Evolutionary conservation across 2,329 filamentous ascomycete genomes (phyloP).

Genomic region (Talaromyces amestolkiae): DNA sequence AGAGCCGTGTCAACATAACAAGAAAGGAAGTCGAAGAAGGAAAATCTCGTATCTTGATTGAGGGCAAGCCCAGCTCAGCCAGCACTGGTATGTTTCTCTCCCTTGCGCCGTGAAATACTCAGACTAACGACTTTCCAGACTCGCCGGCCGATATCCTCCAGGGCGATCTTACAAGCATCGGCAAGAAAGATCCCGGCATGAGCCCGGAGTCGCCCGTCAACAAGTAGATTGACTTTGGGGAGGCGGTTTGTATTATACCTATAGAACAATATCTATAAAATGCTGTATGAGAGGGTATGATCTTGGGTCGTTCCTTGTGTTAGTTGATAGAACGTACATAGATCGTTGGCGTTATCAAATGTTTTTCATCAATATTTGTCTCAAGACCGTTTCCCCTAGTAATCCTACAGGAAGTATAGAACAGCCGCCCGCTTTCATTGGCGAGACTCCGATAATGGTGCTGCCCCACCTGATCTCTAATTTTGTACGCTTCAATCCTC

Average conservation of each 20-base stretch:
- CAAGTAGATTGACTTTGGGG: conserved; percentile 38
- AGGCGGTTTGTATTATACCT: conserved; percentile 5
- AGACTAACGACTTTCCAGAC: conserved; percentile 38
- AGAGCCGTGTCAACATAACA: conserved; percentile 56
- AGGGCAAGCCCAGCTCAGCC: conserved; percentile 39
- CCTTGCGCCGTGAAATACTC: neutral
- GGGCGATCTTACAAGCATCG: conserved; percentile 45
- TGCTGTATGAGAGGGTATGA: neutral
- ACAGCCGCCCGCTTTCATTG: neutral
- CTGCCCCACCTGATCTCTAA: neutral
- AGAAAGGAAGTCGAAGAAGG: conserved; percentile 60
- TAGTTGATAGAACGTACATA: conserved; percentile 7
- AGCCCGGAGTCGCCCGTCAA: conserved; percentile 47
- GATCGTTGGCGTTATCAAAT: neutral
- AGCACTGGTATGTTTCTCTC: conserved; percentile 8
- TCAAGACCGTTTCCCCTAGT: neutral
- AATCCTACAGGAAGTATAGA: neutral
- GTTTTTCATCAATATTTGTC: neutral
- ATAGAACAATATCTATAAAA: conserved; percentile 7
- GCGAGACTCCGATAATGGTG: neutral
- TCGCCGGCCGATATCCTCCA: conserved; percentile 54
- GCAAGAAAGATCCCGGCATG: conserved; percentile 44
- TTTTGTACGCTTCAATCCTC: neutral
- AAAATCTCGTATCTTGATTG: conserved; percentile 45
- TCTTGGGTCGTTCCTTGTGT: neutral